These are phyloP conservation scores for Alternaria sp. DNA, from an alignment of 2,329 filamentous ascomycete genomes.

Conservation along the genomic window DNA sequence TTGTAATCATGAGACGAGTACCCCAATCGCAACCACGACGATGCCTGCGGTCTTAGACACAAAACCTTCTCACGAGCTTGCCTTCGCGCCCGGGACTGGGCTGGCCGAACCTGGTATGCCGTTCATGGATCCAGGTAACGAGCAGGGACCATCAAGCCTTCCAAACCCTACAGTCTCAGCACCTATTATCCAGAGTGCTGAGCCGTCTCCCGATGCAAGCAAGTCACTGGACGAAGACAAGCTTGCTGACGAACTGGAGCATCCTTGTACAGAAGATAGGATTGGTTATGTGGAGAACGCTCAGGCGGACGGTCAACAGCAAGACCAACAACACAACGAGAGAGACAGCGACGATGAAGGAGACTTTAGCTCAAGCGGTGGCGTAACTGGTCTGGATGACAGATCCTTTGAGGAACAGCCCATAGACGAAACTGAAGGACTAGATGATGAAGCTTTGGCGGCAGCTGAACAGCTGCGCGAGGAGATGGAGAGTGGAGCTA, in stretches of 20 bases:
- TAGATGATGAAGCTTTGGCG: not conserved
- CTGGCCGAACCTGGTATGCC: not conserved
- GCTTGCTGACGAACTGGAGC: not conserved
- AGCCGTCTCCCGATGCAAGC: not conserved
- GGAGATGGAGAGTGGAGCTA: not conserved
- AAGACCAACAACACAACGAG: rapidly evolving
- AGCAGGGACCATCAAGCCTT: not conserved
- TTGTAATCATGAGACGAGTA: not conserved
- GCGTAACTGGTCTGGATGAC: not conserved
- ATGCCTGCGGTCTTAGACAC: not conserved
- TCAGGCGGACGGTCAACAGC: not conserved
- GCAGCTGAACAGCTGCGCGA: not conserved
- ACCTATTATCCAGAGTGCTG: not conserved
- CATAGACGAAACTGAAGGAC: not conserved
- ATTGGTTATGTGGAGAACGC: not conserved
- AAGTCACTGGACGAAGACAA: not conserved
- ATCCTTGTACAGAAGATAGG: not conserved
- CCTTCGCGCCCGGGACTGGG: not conserved
- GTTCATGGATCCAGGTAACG: not conserved
- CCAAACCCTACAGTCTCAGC: not conserved
- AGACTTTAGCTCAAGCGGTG: not conserved
- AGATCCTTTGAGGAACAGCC: not conserved
- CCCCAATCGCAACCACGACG: not conserved
- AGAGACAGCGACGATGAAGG: not conserved
- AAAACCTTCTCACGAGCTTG: not conserved